Evolutionary conservation across 257 asterid species (phyloP), one percentile per base, ranked within the genome.

Genomic region (Nicotiana noctiflora): DNA sequence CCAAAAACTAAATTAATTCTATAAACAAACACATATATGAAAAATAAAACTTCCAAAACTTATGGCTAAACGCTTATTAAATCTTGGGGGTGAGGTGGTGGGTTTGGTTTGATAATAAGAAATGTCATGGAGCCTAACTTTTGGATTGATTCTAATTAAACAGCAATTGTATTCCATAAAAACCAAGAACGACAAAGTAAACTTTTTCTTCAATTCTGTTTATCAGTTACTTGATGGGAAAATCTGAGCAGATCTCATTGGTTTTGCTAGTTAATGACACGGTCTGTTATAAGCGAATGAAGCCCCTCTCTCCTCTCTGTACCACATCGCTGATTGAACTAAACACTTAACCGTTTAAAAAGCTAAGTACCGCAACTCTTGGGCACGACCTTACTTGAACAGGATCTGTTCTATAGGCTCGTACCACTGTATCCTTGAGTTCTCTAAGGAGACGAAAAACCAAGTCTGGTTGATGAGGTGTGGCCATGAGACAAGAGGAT

Each of bases 281-380:
- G 13, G 13, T 57, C 62, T n/a, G 1, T n/a, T n/a, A 56, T n/a
- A n/a, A n/a, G n/a, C n/a, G n/a, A n/a, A n/a, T n/a, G n/a, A n/a
- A n/a, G n/a, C n/a, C n/a, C n/a, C 53, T 18, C 14, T 0, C 29
- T 32, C 4, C 34, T n/a, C 46, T 37, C 0, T 6, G 2, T 40
- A 34, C 76, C 76, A 67, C 76, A 67, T 34, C 76, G 29, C 5
- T n/a, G 2, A 17, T 66, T 34, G 18, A n/a, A 34, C 10, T n/a
- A 9, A 0, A 10, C 37, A 10, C 0, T 21, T n/a, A 37, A 29
- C 2, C 2, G 0, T 18, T 67, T 19, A 67, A 67, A 67, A 1
- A 0, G 3, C 49, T 7, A 3, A 7, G 49, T 15, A 64, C 3
- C 0, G 14, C 23, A 29, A 0, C 4, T 1, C 0, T 2, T 31